Base-by-base conservation (phyloP, 1,284 basidiomycete genomes). In the Naganishia sp. region DNA sequence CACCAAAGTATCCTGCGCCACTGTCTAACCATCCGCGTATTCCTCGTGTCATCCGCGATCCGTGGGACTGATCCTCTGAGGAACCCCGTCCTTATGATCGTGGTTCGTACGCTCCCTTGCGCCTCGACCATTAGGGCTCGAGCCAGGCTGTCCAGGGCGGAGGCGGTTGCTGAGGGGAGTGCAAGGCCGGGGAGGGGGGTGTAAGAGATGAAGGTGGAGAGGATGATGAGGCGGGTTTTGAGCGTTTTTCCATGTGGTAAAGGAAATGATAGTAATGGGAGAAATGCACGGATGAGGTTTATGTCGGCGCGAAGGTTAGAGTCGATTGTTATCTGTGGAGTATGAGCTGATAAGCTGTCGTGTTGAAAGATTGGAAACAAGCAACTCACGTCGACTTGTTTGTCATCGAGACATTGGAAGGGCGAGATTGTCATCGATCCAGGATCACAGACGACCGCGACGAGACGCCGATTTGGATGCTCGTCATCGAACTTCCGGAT, bases 141-240 rank as follows among this genome's bases (percentile, higher is more conserved):
- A 6, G 56, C 43, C 45, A 59, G n/a, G 56, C 45, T 49, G 18
- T 59, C 56, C 5, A 59, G 11, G 7, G 28, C 43, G 2, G 56
- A 45, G 16, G 56, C 45, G 15, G n/a, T 28, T 21, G 56, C 46
- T n/a, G 56, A 48, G 28, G 28, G 21, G n/a, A 59, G 28, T 28
- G 56, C 11, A 0, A 4, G 2, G 1, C 56, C 56, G 6, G 56
- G 56, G 6, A 59, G 46, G 9, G 56, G 56, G 0, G 56, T 48
- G 45, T 59, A 59, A 5, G 45, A 31, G 16, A 33, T 39, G 16
- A 18, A n/a, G 45, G 56, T 48, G 46, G 56, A 48, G 33, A 59
- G 56, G 56, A 36, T 15, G 28, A 59, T 46, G 16, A 59, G 46
- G 16, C 56, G 56, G 5, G 18, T 48, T 49, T 59, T 45, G 1